These are phyloP conservation scores for Ceratocystis diversiconidia DNA, from an alignment of 2,329 filamentous ascomycete species.

Conservation along the genomic window DNA sequence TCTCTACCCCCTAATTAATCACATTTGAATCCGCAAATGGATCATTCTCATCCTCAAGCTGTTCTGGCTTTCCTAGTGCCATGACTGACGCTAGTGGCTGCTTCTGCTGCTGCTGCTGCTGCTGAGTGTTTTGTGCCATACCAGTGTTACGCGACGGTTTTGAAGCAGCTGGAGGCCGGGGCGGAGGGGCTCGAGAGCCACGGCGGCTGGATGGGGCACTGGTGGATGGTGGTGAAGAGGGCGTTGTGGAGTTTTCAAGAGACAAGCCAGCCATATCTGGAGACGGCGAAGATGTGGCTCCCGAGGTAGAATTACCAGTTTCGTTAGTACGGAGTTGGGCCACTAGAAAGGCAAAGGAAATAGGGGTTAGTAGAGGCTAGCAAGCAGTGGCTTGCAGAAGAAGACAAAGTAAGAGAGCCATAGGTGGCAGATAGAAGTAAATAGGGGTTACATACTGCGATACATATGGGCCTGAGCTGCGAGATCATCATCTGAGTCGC, in stretches of 20 bases:
- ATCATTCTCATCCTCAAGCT: constrained; percentile 62
- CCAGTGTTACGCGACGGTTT: constrained; percentile 31
- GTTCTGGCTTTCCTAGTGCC: constrained; percentile 38
- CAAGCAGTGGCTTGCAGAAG: not conserved
- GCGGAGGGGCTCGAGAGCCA: constrained; percentile 27
- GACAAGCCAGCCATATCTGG: constrained; percentile 33
- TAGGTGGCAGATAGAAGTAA: not conserved
- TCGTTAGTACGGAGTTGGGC: constrained; percentile 38
- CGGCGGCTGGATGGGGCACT: not conserved
- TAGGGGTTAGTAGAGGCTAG: constrained; percentile 21
- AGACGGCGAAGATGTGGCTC: constrained; percentile 29
- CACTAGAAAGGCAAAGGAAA: constrained; percentile 25
- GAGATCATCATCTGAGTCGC: constrained; percentile 53
- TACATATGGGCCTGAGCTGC: constrained; percentile 54
- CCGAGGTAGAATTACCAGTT: constrained; percentile 29
- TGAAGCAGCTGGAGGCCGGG: constrained; percentile 32
- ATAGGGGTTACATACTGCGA: constrained; percentile 34
- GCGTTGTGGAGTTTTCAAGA: constrained; percentile 24
- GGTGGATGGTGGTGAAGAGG: constrained; percentile 29
- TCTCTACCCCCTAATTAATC: constrained; percentile 22
- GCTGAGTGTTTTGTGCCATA: too few relatives aligned
- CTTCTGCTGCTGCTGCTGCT: constrained; percentile 25
- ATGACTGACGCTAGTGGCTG: constrained; percentile 23
- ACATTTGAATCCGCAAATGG: constrained; percentile 57
- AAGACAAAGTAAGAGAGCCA: constrained; percentile 17